Evolutionary conservation across 2,329 filamentous ascomycete species (phyloP), one percentile per base, ranked within the genome.

Genomic region (Knoxdaviesia capensis): DNA sequence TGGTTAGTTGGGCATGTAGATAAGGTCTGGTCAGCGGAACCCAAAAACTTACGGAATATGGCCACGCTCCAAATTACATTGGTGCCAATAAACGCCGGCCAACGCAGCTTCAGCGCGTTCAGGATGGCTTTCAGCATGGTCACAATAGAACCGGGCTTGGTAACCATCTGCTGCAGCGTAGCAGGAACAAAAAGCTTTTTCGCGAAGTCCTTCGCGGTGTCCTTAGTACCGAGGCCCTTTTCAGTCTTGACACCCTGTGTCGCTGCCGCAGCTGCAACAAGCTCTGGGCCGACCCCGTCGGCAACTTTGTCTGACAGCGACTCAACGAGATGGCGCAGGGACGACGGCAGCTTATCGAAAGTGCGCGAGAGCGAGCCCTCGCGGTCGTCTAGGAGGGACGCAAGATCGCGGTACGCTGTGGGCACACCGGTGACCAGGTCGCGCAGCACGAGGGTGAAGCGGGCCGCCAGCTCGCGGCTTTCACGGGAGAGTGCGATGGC

Each of bases 361-460:
- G 66, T 66, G 44, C 65, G 65, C 36, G 65, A 62, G n/a, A 79
- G 62, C n/a, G 66, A 61, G 45, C 69, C 68, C 52, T 78, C 71
- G 46, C 66, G 66, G 53, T 77, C 71, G 45, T 77, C 70, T 37
- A 79, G 58, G 28, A 80, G 66, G 9, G 54, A 52, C 3, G 65
- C 75, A n/a, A 98, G 77, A 56, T 98, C 90, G 53, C 80, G 71
- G 58, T 92, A 94, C 3, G 90, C 90, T 0, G 88, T 94, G 3
- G 90, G 90, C 2, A 85, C 90, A 47, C 90, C 90, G 55, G 86
- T 87, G 52, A 90, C 74, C 10, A 94, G 71, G 56, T 98, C 90
- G 55, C 88, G 90, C 54, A 98, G 80, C 33, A 94, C 78, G 43
- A 86, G 67, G 1, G 85, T 92, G 66, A 98, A 98, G 47, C 78